These are phyloP conservation scores for Prototheca wickerhamii DNA, from an alignment of 163 green algal species.

Conservation along the genomic window DNA sequence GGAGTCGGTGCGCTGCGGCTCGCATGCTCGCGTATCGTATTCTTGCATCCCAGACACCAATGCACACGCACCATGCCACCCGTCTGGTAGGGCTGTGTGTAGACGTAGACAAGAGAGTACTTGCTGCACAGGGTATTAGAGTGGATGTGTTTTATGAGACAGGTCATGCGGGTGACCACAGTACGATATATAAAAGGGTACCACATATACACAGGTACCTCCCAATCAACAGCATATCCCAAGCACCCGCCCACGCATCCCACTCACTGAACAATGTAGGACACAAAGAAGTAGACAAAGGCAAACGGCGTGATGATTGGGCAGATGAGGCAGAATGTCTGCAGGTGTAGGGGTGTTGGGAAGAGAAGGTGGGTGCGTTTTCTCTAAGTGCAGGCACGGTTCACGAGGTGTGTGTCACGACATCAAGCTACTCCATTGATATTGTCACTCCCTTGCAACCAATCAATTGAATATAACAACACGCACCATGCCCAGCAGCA, in stretches of 20 bases:
- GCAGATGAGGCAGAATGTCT: constrained; percentile 44
- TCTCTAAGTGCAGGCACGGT: too few relatives aligned
- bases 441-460: neutral
- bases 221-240: neutral
- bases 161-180: too few relatives aligned
- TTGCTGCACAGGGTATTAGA: constrained; percentile 34
- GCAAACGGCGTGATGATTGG: constrained; percentile 52
- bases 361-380: neutral
- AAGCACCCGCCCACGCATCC: neutral
- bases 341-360: neutral
- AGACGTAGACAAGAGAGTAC: constrained; percentile 67
- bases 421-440: too few relatives aligned
- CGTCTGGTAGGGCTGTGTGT: constrained; percentile 50
- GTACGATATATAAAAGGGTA: neutral
- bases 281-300: constrained; percentile 48
- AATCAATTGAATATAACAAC: neutral
- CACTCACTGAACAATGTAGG: constrained; percentile 24
- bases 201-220: neutral
- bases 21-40: neutral
- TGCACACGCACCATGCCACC: constrained; percentile 35
- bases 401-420: too few relatives aligned
- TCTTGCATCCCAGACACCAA: neutral
- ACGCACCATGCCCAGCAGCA: constrained; percentile 56
- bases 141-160: too few relatives aligned
- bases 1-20: neutral